Percentiles rank a stretch among this genome's conserved stretches.
Evolutionary conservation across 2,329 filamentous ascomycete genomes (phyloP).

Genomic region (Paraphoma sp.): DNA sequence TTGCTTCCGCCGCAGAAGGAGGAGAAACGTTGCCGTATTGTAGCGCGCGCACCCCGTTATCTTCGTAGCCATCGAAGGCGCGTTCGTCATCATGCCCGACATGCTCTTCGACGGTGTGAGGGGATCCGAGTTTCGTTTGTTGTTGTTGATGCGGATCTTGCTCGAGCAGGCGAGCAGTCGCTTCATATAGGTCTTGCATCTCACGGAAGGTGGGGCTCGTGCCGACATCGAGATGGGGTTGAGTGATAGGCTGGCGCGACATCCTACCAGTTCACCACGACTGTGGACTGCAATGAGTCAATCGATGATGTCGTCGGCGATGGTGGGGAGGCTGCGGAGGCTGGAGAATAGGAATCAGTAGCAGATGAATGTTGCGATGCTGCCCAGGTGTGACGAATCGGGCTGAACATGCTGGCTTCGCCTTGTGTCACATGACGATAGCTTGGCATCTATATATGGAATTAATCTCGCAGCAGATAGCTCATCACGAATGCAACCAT

Average conservation of each 20-base stretch:
- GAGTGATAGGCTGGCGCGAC: background rate
- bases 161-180: background rate
- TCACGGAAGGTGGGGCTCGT: background rate
- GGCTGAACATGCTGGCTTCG: too few species aligned
- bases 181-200: background rate
- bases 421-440: too few species aligned
- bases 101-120: background rate
- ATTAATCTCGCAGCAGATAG: too few species aligned
- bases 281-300: too few species aligned
- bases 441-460: too few species aligned
- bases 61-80: background rate
- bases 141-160: background rate
- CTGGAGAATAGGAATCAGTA: too few species aligned
- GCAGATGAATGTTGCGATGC: too few species aligned
- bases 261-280: background rate
- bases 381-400: too few species aligned
- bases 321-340: too few species aligned
- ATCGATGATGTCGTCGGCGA: too few species aligned
- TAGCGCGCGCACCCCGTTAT: background rate
- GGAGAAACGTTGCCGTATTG: background rate
- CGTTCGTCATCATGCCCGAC: background rate
- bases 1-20: background rate
- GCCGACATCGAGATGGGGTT: background rate
- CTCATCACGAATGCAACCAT: too few species aligned
- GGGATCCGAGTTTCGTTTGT: background rate